A percentile compares a stretch with the other conserved stretches of the same genome.
These are phyloP conservation scores for Fusarium sublunatum DNA, from an alignment of 2,329 filamentous ascomycete species.

Conservation along the genomic window DNA sequence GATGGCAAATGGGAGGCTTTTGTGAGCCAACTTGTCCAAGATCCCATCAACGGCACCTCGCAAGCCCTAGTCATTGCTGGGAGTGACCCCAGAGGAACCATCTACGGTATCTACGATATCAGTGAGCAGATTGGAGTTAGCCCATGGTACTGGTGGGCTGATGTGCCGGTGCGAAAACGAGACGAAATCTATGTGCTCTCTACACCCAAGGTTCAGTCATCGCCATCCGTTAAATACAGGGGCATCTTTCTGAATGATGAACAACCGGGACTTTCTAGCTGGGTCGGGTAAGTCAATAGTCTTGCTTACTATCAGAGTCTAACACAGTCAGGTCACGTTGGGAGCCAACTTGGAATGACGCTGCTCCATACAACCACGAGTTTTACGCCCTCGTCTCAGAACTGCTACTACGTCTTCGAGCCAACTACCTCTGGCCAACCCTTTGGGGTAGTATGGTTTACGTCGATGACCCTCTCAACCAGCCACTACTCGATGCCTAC, in stretches of 20 bases:
- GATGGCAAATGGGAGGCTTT: slow-evolving; percentile 78
- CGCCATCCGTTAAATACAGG: slow-evolving; percentile 69
- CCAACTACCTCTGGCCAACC: slow-evolving; percentile 81
- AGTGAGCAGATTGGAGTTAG: slow-evolving; percentile 69
- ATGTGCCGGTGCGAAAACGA: slow-evolving; percentile 62
- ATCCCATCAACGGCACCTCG: slow-evolving; percentile 56
- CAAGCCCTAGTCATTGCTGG: slow-evolving; percentile 67
- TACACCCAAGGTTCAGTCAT: slow-evolving; percentile 49
- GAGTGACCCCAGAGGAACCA: slow-evolving; percentile 68
- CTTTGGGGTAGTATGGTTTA: slow-evolving; percentile 79
- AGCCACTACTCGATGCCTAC: slow-evolving; percentile 77
- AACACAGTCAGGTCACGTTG: slow-evolving; percentile 53
- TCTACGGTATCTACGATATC: slow-evolving; percentile 70
- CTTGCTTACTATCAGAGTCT: neutral
- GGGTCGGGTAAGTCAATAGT: slow-evolving; percentile 50
- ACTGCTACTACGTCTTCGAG: slow-evolving; percentile 73
- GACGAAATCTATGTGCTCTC: slow-evolving; percentile 60
- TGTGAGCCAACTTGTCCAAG: slow-evolving; percentile 64
- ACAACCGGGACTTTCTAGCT: slow-evolving; percentile 60
- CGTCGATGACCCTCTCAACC: slow-evolving; percentile 75
- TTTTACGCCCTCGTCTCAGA: slow-evolving; percentile 78
- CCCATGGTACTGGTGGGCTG: slow-evolving; percentile 70
- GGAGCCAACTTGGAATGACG: slow-evolving; percentile 51
- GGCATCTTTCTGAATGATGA: slow-evolving; percentile 72
- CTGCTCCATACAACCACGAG: slow-evolving; percentile 69